Conservation (phyloP, 108 stramenopile species). For the Aureococcus anophagefferens region DNA sequence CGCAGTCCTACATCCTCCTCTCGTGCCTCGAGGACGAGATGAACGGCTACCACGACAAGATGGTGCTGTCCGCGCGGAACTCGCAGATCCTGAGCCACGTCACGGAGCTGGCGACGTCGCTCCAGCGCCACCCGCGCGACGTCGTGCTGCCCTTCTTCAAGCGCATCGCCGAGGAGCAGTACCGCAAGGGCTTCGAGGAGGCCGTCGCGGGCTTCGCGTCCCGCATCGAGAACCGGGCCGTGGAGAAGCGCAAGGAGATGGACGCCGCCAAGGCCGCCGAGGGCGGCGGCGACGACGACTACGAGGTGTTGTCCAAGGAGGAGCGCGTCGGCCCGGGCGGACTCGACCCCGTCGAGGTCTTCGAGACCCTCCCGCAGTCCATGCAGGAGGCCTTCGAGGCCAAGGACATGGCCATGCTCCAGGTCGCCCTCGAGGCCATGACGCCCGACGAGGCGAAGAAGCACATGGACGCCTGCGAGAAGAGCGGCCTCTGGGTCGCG, state of each 20-base stretch:
- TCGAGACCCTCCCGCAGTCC: constrained; percentile 65
- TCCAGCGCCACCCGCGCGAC: constrained; percentile 88
- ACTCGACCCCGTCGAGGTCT: constrained; percentile 89
- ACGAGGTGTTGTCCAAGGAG: constrained; percentile 57
- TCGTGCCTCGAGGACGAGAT: constrained; percentile 95
- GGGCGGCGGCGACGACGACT: constrained; percentile 48
- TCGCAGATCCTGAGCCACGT: constrained; percentile 86
- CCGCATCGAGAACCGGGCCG: constrained; percentile 77
- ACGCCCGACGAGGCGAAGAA: constrained; percentile 70
- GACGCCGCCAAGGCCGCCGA: constrained; percentile 45
- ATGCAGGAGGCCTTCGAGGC: constrained; percentile 90
- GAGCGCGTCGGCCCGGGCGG: constrained; percentile 87
- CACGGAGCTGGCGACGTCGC: constrained; percentile 82
- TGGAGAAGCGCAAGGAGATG: constrained; percentile 83
- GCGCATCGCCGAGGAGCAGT: constrained; percentile 64
- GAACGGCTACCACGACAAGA: constrained; percentile 91
- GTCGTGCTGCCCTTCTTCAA: constrained; percentile 86
- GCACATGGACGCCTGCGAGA: constrained; percentile 89
- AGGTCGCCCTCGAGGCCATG: constrained; percentile 63
- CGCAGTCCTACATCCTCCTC: constrained; percentile 81
- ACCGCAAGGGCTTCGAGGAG: constrained; percentile 64
- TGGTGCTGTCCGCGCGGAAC: constrained; percentile 79
- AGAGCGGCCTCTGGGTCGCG: constrained; percentile 80
- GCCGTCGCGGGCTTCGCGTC: constrained; percentile 69
- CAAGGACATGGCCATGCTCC: constrained; percentile 65